Evolutionary conservation across 139 green algal species (phyloP), one percentile per base, ranked within the genome.

Genomic region (Chara braunii): DNA sequence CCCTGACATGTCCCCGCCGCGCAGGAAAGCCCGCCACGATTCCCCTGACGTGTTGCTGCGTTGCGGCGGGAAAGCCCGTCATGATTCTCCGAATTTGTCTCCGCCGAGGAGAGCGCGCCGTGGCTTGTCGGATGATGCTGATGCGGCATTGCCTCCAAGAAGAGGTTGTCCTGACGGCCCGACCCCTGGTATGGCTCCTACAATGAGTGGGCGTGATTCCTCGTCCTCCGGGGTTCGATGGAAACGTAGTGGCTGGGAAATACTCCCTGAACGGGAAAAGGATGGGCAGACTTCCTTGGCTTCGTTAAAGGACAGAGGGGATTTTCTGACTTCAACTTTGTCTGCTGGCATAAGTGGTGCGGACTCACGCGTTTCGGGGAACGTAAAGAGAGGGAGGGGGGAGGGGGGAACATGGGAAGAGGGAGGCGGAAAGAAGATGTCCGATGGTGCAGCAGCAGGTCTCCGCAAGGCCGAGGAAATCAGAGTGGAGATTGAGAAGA

Each of bases 401-500:
- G 9, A 58, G 18, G 9, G 36, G 12, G 12, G 12, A 52, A 12
- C 33, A 6, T 57, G 12, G 5, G 23, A 7, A 37, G 8, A 12
- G 40, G 14, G 28, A 5, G 6, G 23, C 12, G 4, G 6, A 3
- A 3, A 48, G 26, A 69, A 18, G 7, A 74, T 74, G 64, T 45
- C 26, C 5, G 64, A 74, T 37, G 64, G 64, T 22, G 59, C 64
- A 22, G 31, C 68, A 6, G 53, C 64, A 12, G 64, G 64, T 14
- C 54, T 74, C 7, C 7, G 64, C 34, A 70, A 32, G 4, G 64
- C 55, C 24, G 57, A 33, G 23, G 64, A 74, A 12, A 18, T 74
- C n/a, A 26, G 12, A 8, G 58, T 24, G 30, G 64, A 74, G 54
- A 59, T 70, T 3, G 18, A 74, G 26, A 22, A 65, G 8, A 74